phyloP scores from a whole-genome alignment of 2,329 filamentous ascomycete genomes.

The Monascus ruber region DNA sequence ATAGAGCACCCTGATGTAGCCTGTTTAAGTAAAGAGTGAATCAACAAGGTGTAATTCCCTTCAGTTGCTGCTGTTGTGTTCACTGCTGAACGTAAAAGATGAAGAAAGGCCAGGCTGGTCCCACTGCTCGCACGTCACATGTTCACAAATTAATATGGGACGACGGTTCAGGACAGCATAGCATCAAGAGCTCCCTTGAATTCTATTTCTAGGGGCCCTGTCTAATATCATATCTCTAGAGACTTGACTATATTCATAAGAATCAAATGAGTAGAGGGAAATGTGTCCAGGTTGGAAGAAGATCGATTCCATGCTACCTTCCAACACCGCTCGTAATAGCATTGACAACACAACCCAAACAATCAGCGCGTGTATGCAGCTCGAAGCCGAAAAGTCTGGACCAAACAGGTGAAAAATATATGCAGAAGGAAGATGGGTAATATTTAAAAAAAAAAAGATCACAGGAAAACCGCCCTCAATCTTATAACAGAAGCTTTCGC shows the following conservation, averaged over 20 bases:
- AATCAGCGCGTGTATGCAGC: too few species aligned
- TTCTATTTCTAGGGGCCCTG: too few species aligned
- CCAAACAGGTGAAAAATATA: constrained; percentile 5
- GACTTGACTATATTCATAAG: too few species aligned
- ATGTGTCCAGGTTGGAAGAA: not conserved
- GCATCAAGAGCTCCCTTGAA: too few species aligned
- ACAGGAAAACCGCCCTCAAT: constrained; percentile 5
- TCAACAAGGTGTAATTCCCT: not conserved
- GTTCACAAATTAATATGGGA: constrained; percentile 6
- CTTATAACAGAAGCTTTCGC: constrained; percentile 6
- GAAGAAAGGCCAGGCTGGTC: not conserved
- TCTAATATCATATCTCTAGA: too few species aligned
- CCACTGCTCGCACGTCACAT: not conserved
- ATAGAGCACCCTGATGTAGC: too few species aligned
- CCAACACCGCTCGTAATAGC: too few species aligned
- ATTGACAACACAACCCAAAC: too few species aligned
- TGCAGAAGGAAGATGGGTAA: constrained; percentile 2
- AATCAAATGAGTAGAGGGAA: too few species aligned
- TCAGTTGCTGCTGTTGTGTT: too few species aligned
- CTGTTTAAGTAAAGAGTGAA: not conserved
- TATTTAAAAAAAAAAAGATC: constrained; percentile 4
- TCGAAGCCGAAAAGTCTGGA: not conserved
- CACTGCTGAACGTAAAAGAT: not conserved
- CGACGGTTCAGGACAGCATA: too few species aligned
- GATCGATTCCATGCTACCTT: not conserved